Evolutionary conservation across 768 basidiomycete genomes (phyloP).

Genomic region (Boletus barrowsii): DNA sequence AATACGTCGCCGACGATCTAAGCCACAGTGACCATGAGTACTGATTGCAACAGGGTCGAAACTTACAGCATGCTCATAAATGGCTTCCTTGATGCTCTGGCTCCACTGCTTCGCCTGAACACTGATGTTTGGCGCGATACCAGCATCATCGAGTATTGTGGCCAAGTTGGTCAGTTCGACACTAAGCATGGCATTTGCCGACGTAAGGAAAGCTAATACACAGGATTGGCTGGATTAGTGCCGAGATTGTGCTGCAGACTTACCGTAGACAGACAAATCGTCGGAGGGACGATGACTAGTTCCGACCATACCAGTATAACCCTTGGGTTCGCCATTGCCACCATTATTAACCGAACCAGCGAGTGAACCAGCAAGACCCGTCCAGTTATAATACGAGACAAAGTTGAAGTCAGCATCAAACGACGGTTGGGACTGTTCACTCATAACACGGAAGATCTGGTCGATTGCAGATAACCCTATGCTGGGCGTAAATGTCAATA

Average conservation of each 20-base stretch:
- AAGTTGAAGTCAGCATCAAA: conserved; percentile 72
- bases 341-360: conserved; percentile 61
- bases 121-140: conserved; percentile 49
- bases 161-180: conserved; percentile 66
- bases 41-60: not conserved
- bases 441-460: conserved; percentile 73
- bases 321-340: conserved; percentile 76
- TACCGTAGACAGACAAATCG: conserved; percentile 67
- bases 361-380: conserved; percentile 58
- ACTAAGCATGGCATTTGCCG: conserved; percentile 81
- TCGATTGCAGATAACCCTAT: conserved; percentile 65
- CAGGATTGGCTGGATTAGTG: not conserved
- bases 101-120: conserved; percentile 56
- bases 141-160: conserved; percentile 50
- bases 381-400: conserved; percentile 81
- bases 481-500: not conserved
- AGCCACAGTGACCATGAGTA: not conserved
- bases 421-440: conserved; percentile 69
- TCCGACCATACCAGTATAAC: conserved; percentile 68
- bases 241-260: conserved; percentile 3
- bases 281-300: conserved; percentile 78
- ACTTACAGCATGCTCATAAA: conserved; percentile 60
- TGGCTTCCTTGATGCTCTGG: conserved; percentile 51
- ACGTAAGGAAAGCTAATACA: conserved; percentile 64
- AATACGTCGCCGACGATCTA: conserved; percentile 65